Percentiles rank a stretch among this genome's conserved stretches.
phyloP scores from a whole-genome alignment of 1,284 basidiomycete species.

The Anthracocystis walkeri region DNA sequence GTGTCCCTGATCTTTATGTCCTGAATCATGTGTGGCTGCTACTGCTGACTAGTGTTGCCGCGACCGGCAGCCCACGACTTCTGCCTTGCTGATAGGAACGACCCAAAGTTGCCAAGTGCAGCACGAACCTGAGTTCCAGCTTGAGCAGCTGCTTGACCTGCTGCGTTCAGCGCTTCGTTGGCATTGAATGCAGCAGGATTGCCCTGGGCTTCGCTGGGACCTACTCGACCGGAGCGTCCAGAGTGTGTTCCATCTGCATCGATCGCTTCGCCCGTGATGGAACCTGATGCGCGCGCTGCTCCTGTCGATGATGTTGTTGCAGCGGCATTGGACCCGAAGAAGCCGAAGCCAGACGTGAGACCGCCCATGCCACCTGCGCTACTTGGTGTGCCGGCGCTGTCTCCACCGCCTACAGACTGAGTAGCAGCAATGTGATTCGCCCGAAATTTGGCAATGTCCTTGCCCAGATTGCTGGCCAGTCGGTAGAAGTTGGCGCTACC shows the following conservation, averaged over 20 bases:
- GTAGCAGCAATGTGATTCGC: slow-evolving; percentile 28
- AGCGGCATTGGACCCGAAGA: slow-evolving; percentile 23
- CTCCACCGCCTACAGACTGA: slow-evolving; percentile 17
- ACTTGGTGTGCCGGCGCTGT: background rate
- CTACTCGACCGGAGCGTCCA: slow-evolving; percentile 30
- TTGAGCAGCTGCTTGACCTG: slow-evolving; percentile 53
- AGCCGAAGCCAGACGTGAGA: slow-evolving; percentile 31
- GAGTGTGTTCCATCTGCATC: slow-evolving; percentile 47
- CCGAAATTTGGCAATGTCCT: slow-evolving; percentile 59
- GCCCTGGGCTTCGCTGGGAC: slow-evolving; percentile 2
- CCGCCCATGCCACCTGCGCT: slow-evolving; percentile 17
- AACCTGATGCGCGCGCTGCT: slow-evolving; percentile 26
- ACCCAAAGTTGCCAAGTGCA: slow-evolving; percentile 63
- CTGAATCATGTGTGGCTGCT: background rate
- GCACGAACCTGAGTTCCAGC: slow-evolving; percentile 62
- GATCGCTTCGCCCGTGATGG: slow-evolving; percentile 53
- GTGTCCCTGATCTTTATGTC: background rate
- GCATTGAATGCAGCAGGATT: slow-evolving; percentile 32
- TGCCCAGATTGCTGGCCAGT: slow-evolving; percentile 59
- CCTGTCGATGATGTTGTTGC: slow-evolving; percentile 12
- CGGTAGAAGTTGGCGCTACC: slow-evolving; percentile 60
- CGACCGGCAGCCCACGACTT: slow-evolving; percentile 50
- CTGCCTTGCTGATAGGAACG: slow-evolving; percentile 57
- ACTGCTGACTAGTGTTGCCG: slow-evolving; percentile 14
- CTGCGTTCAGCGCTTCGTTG: slow-evolving; percentile 44